Percentiles rank a stretch among this genome's conserved stretches.
phyloP scores from a whole-genome alignment of 148 eudicot species.

The Arbutus unedo region DNA sequence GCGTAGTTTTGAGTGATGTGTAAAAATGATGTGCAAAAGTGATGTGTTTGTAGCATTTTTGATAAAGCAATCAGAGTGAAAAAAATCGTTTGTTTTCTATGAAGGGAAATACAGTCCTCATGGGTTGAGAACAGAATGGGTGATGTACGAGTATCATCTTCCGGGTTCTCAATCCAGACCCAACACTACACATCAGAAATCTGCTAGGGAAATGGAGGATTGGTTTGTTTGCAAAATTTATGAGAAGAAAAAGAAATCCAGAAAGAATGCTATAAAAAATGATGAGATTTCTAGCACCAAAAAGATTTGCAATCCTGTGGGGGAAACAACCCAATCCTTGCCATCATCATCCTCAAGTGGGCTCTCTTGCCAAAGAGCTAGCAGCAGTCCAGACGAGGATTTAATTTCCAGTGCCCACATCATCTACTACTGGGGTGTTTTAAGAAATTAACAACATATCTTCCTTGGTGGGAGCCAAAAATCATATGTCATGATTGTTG shows the following conservation, averaged over 20 bases:
- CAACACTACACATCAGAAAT: background rate
- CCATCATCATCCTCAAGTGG: too few species aligned
- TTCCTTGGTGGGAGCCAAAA: background rate
- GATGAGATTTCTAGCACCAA: background rate
- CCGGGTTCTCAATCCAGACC: background rate
- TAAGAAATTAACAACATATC: too few species aligned
- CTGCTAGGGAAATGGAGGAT: background rate
- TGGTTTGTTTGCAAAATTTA: slow-evolving; percentile 8
- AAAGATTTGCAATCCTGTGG: too few species aligned
- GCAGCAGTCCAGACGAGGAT: too few species aligned
- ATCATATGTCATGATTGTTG: too few species aligned
- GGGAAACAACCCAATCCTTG: background rate
- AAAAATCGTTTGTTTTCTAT: slow-evolving; percentile 37
- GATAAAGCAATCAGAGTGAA: slow-evolving; percentile 13
- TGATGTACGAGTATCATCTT: slow-evolving; percentile 20
- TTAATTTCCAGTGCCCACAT: too few species aligned
- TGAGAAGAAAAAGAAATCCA: slow-evolving; percentile 27
- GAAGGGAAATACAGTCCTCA: slow-evolving; percentile 5
- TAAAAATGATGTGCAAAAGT: too few species aligned
- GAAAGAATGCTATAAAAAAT: background rate
- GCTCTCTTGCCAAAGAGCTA: too few species aligned
- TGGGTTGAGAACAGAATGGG: slow-evolving; percentile 36
- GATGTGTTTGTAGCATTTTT: too few species aligned
- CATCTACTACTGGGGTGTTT: too few species aligned
- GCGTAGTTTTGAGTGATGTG: too few species aligned